Base-by-base conservation (phyloP, 78 protist genomes). In the Dictyostelium purpureum region DNA sequence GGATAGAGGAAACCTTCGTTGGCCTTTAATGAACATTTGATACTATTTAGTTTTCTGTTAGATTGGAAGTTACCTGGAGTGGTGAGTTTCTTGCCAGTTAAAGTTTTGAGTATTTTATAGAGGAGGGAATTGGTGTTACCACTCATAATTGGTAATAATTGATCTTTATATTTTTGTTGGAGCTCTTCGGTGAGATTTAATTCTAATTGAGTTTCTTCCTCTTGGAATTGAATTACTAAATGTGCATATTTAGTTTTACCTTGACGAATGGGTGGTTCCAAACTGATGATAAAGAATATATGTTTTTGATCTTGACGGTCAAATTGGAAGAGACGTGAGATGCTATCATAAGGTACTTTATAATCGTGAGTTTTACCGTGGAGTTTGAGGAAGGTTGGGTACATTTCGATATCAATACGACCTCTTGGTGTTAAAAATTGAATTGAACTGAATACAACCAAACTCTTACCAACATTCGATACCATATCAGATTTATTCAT, bases 181-280 rank as follows among this genome's bases (percentile, higher is more conserved):
- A 66, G 87, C 26, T 78, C 88, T 66, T 87, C 88, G 33, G 76
- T 31, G 21, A 76, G n/a, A 51, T 35, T 49, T 6, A 93, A 12
- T 31, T 51, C 59, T 1, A 88, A 24, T 7, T 59, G 40, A 37
- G 42, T 21, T 4, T 26, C 28, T 12, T 90, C 65, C 16, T 18
- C 45, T 73, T 40, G 79, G 37, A 90, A 42, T 66, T 91, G 94
- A 57, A 95, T 73, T 2, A 95, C 89, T 6, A 95, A 69, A 74
- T 95, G 93, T 0, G 75, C 56, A 66, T 90, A 91, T 42, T 69
- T 54, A 16, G 97, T 95, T 73, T 80, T 76, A 52, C 97, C 97
- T 61, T 95, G 95, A 45, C 93, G 61, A 59, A 95, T 67, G 6
- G 97, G 95, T 31, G 95, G 96, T 24, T 90, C 95, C 37, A 95